Evolutionary conservation across 768 basidiomycete species (phyloP), one percentile per base, ranked within the genome.

Genomic region (Tulasnella sp.): DNA sequence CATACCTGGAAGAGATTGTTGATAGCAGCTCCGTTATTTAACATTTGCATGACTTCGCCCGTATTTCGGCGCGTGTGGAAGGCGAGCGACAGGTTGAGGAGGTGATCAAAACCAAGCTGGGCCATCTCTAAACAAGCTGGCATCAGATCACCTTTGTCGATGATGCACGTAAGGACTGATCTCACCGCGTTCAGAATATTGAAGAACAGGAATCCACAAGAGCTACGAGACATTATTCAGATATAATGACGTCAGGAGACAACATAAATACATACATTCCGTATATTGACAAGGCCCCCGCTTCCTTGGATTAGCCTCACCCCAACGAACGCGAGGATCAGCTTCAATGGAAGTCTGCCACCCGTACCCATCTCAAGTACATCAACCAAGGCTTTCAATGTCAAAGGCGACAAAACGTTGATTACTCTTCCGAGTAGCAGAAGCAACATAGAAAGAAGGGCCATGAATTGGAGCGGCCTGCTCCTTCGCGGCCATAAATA

Each of bases 171-270:
- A 59, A 2, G 45, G 67, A 73, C 60, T 38, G 34, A 15, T 15
- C 7, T 38, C 63, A 79, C 80, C 80, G 66, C 84, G 74, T 67
- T 94, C 89, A 0, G 87, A 88, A 69, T 83, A 88, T 71, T 91
- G 89, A 80, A 91, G 86, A 44, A 98, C 86, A 1, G 91, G 88
- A 1, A 85, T 79, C 87, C 90, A 94, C 2, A 91, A 74, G 27
- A 79, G 73, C 81, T 85, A 58, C 51, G 42, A 45, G 11, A 56
- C 5, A 21, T 60, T 62, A 3, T 41, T 23, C 34, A 38, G 15
- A 38, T 7, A 38, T 5, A 38, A 34, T 71, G 71, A 23, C 4
- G 52, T 43, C 27, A 4, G 62, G 15, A 3, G 27, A 8, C 21
- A 8, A 43, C 17, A 66, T 48, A 42, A 24, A 32, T 10, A 53